phyloP scores from a whole-genome alignment of 495 filamentous ascomycete species.

The Tuber microsphaerosporum region DNA sequence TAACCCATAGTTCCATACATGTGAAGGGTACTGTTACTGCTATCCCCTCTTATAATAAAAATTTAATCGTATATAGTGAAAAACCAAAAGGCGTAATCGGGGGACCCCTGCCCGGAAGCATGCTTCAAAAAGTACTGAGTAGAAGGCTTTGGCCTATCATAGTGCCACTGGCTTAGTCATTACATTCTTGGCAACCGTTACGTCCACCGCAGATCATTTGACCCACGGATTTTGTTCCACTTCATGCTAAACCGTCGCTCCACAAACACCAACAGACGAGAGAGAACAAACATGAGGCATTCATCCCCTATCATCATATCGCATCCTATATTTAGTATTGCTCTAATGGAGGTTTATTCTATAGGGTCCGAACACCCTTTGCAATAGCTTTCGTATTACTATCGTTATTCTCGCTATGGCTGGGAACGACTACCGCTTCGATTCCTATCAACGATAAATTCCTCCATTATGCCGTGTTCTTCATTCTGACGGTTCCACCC shows the following conservation, averaged over 20 bases:
- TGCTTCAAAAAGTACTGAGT: not conserved
- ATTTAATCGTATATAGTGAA: not conserved
- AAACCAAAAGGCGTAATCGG: not conserved
- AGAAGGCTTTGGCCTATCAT: not conserved
- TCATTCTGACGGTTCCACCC: slow-evolving; percentile 59
- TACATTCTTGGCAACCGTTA: slow-evolving; percentile 1
- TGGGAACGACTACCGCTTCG: slow-evolving; percentile 60
- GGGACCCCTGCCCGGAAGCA: not conserved
- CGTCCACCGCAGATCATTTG: not conserved
- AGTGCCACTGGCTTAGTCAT: not conserved
- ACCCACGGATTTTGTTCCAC: slow-evolving; percentile 1
- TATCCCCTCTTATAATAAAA: not conserved
- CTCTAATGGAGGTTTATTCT: slow-evolving; percentile 8
- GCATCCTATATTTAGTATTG: slow-evolving; percentile 1
- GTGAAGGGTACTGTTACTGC: not conserved
- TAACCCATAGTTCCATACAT: not conserved
- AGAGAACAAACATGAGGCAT: slow-evolving; percentile 19
- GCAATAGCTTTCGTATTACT: slow-evolving; percentile 73
- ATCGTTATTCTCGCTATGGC: slow-evolving; percentile 65
- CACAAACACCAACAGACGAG: slow-evolving; percentile 11
- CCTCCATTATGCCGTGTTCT: slow-evolving; percentile 83
- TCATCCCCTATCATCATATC: slow-evolving; percentile 4
- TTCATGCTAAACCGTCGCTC: not conserved
- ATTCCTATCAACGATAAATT: slow-evolving; percentile 75
- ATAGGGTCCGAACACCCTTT: slow-evolving; percentile 61